phyloP scores from a whole-genome alignment of 2,329 filamentous ascomycete species.

The Xylariales sp. region DNA sequence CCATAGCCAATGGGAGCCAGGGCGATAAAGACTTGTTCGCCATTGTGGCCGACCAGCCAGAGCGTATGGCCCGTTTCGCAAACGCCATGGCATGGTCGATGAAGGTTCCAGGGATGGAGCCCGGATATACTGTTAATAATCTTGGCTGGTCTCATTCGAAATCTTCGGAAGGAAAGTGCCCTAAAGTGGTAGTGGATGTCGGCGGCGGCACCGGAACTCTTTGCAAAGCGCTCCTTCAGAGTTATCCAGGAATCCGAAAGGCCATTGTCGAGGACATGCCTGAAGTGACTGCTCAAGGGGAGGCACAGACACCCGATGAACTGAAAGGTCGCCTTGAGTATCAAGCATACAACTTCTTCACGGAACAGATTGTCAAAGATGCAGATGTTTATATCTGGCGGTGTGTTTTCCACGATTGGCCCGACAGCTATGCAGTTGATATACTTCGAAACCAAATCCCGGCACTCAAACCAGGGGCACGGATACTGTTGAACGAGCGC shows the following conservation, averaged over 20 bases:
- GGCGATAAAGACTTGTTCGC: constrained; percentile 14
- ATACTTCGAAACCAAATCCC: constrained; percentile 14
- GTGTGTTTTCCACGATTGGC: constrained; percentile 16
- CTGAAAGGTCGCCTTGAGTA: constrained; percentile 9
- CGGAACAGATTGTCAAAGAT: constrained; percentile 10
- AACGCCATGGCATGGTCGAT: constrained; percentile 15
- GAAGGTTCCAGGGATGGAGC: constrained; percentile 13
- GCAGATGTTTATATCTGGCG: constrained; percentile 16
- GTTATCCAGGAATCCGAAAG: constrained; percentile 11
- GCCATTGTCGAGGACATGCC: constrained; percentile 14
- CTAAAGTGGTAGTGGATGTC: constrained; percentile 14
- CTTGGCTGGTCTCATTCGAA: constrained; percentile 8
- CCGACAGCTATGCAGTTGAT: constrained; percentile 12
- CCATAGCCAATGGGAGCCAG: constrained; percentile 10
- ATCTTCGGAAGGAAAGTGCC: constrained; percentile 1
- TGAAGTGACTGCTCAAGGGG: constrained; percentile 8
- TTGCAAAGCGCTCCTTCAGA: constrained; percentile 11
- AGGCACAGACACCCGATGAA: neutral
- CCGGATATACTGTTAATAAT: constrained; percentile 9
- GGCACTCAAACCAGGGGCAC: constrained; percentile 14
- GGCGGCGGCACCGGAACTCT: constrained; percentile 12
- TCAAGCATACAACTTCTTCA: constrained; percentile 14
- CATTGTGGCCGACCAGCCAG: constrained; percentile 4
- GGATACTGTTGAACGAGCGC: constrained; percentile 15
- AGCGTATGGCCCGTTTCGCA: constrained; percentile 11